Base-by-base conservation (phyloP, 768 basidiomycete species). In the Astraeus odoratus region DNA sequence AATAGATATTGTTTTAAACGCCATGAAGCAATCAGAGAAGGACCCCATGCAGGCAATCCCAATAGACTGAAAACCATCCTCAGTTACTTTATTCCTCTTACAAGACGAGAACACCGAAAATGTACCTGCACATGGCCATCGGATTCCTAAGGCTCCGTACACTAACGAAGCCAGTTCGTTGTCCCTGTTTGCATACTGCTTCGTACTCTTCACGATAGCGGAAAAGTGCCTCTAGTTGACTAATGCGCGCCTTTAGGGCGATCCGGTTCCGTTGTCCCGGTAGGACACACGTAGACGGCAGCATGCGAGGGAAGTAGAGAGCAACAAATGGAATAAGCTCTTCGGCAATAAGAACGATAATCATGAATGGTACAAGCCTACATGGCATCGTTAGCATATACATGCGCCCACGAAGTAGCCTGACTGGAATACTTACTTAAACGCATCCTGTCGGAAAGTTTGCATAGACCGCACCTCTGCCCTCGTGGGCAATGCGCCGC, bases 281-380 rank as follows among this genome's bases (percentile, higher is more conserved):
- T 5, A 93, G 75, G 44, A 92, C 73, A 57, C 88, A 91, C 0
- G 90, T 92, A 3, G 88, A 91, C 1, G 90, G 90, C 22, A 93
- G 77, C 68, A 89, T 74, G 57, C 76, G 78, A 2, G 90, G 90
- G n/a, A 78, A 81, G 56, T 87, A 92, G 49, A 93, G 77, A 22
- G 87, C 87, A 50, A 91, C 77, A 50, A 93, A 72, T 12, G 90
- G 90, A 44, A 93, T 77, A 26, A 85, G 59, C 63, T 93, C 90
- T 61, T 93, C 90, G 1, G 88, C 68, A 12, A 91, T 60, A 22
- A 87, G 59, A 23, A 88, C 73, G 47, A 90, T 78, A 53, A 86
- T 53, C 8, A 89, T 57, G 66, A 92, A 93, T 0, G 90, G 90
- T 3, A 90, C 67, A 30, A 92, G 74, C 67, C 87, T 57, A 45